Conservation (phyloP, 352 stramenopile genomes). For the Globisporangium paroecandrum region DNA sequence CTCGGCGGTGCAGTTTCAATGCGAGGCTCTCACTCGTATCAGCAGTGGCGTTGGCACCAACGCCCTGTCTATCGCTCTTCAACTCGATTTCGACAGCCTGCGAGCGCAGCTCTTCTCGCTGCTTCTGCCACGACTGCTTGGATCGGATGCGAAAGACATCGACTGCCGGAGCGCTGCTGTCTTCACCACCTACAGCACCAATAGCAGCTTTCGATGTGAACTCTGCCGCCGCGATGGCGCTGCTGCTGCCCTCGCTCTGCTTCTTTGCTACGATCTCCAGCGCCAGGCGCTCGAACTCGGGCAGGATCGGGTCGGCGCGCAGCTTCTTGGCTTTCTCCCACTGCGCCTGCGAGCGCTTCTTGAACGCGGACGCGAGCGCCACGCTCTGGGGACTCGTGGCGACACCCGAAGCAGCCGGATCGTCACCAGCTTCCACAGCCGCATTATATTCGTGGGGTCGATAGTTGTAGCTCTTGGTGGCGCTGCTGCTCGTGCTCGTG, state of each 20-base stretch:
- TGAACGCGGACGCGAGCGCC: slow-evolving; percentile 42
- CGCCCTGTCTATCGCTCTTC: not conserved
- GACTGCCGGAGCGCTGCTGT: not conserved
- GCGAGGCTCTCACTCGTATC: slow-evolving; percentile 30
- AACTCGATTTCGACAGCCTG: slow-evolving; percentile 27
- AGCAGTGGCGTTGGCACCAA: not conserved
- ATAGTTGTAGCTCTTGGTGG: slow-evolving; percentile 18
- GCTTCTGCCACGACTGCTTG: slow-evolving; percentile 58
- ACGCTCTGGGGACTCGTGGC: slow-evolving; percentile 23
- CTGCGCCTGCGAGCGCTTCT: slow-evolving; percentile 31
- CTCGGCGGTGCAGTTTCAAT: slow-evolving; percentile 42
- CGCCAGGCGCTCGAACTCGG: slow-evolving; percentile 27
- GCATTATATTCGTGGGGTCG: not conserved
- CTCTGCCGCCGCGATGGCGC: slow-evolving; percentile 11
- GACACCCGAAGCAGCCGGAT: not conserved
- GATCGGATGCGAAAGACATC: slow-evolving; percentile 51
- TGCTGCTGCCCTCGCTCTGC: slow-evolving; percentile 16
- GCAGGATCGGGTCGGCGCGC: slow-evolving; percentile 42
- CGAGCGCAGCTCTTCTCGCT: slow-evolving; percentile 38
- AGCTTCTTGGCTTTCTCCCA: slow-evolving; percentile 49
- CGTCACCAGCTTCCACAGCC: not conserved
- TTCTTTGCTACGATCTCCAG: slow-evolving; percentile 18
- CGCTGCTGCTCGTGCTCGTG: slow-evolving; percentile 12
- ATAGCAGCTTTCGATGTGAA: slow-evolving; percentile 8
- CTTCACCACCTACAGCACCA: slow-evolving; percentile 7